These are phyloP conservation scores for Alternaria burnsii DNA, from an alignment of 2,329 filamentous ascomycete genomes.

Conservation along the genomic window DNA sequence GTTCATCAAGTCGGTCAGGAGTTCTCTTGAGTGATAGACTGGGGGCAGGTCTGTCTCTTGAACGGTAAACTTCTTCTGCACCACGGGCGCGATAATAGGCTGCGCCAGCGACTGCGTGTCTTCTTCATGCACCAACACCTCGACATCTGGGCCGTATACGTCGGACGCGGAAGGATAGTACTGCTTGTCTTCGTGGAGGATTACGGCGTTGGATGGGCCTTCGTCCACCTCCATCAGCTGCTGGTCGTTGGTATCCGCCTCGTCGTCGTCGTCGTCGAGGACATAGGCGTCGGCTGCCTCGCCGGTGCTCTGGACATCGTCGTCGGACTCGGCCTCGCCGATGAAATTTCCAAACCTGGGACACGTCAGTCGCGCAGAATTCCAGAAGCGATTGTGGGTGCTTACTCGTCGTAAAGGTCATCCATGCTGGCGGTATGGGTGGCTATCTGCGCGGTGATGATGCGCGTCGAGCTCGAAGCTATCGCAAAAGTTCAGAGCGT, in stretches of 20 bases:
- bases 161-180: constrained; percentile 99
- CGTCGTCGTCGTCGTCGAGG: constrained; percentile 64
- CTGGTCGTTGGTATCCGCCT: constrained; percentile 66
- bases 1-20: constrained; percentile 96
- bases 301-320: constrained; percentile 81
- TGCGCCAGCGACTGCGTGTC: constrained; percentile 92
- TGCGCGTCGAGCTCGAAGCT: constrained; percentile 38
- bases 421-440: constrained; percentile 70
- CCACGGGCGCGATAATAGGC: constrained; percentile 91
- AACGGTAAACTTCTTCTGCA: constrained; percentile 95
- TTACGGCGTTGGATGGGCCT: constrained; percentile 93
- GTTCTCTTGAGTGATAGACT: constrained; percentile 85
- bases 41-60: constrained; percentile 90
- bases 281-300: constrained; percentile 82
- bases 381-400: not conserved
- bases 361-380: constrained; percentile 25
- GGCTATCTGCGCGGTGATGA: constrained; percentile 19
- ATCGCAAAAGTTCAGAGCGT: constrained; percentile 38
- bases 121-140: constrained; percentile 95
- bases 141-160: constrained; percentile 92
- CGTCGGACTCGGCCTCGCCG: constrained; percentile 90
- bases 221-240: constrained; percentile 95
- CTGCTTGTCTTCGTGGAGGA: constrained; percentile 98
- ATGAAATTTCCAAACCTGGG: constrained; percentile 96
- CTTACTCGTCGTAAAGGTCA: constrained; percentile 94